Evolutionary conservation across 1,284 basidiomycete genomes (phyloP).

Genomic region (Puccinia polysora): DNA sequence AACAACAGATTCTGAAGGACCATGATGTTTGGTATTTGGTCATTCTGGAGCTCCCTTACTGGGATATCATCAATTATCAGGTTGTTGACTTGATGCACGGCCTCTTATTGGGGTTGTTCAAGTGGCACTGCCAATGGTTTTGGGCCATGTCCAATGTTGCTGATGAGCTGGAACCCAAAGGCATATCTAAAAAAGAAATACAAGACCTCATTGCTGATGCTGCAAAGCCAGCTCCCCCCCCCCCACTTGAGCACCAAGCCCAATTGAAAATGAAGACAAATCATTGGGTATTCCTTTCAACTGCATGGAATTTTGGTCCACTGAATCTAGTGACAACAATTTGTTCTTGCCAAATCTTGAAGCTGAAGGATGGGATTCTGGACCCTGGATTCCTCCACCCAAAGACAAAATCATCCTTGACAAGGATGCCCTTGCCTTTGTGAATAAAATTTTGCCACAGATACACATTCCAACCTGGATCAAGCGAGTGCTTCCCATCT

Average conservation of each 20-base stretch:
- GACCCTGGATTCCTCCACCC: conserved; percentile 5
- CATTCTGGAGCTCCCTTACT: conserved; percentile 29
- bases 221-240: background rate
- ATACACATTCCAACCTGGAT: conserved; percentile 34
- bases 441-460: conserved; percentile 2
- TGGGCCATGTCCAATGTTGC: conserved; percentile 23
- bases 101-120: conserved; percentile 15
- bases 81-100: conserved; percentile 39
- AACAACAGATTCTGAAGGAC: background rate
- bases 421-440: background rate
- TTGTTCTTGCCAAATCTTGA: background rate
- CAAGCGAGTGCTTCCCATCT: conserved; percentile 4
- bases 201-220: background rate
- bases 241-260: background rate
- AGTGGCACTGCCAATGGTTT: conserved; percentile 17
- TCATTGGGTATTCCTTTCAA: background rate
- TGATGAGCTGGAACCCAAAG: conserved; percentile 10
- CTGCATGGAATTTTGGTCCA: background rate
- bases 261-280: background rate
- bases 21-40: conserved; percentile 38
- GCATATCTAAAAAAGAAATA: conserved; percentile 2
- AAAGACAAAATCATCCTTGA: conserved; percentile 36
- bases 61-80: conserved; percentile 37
- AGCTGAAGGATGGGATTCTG: conserved; percentile 19
- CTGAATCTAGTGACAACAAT: conserved; percentile 2